phyloP scores from a whole-genome alignment of 2,329 filamentous ascomycete genomes.

The Fusarium goolgardi region DNA sequence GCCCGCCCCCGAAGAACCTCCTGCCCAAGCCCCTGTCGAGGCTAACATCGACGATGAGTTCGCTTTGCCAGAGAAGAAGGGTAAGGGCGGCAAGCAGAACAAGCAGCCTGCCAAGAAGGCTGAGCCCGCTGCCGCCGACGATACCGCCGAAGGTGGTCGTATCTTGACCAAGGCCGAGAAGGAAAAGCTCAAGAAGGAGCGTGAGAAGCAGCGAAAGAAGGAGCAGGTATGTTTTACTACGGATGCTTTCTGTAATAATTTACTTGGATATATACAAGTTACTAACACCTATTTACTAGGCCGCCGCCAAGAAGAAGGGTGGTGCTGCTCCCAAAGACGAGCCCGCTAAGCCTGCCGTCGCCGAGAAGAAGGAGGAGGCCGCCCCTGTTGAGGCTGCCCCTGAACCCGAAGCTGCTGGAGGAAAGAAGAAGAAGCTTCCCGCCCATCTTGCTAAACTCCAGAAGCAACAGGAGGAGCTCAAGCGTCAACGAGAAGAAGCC shows the following conservation, averaged over 20 bases:
- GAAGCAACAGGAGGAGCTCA: slow-evolving; percentile 85
- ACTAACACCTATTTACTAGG: slow-evolving; percentile 55
- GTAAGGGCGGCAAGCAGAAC: slow-evolving; percentile 66
- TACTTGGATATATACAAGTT: slow-evolving; percentile 4
- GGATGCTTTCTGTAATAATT: background rate
- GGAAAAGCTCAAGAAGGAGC: slow-evolving; percentile 97
- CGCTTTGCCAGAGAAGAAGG: slow-evolving; percentile 80
- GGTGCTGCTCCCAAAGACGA: slow-evolving; percentile 50
- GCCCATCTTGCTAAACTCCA: slow-evolving; percentile 78
- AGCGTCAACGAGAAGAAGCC: slow-evolving; percentile 74
- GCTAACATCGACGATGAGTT: slow-evolving; percentile 88
- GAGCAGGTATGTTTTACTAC: slow-evolving; percentile 74
- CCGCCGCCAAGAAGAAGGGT: slow-evolving; percentile 81
- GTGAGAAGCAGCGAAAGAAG: slow-evolving; percentile 98
- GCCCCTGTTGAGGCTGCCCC: slow-evolving; percentile 49
- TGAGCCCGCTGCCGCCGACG: slow-evolving; percentile 65
- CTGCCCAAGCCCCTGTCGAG: slow-evolving; percentile 80
- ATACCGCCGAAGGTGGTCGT: slow-evolving; percentile 69
- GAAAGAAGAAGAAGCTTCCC: slow-evolving; percentile 90
- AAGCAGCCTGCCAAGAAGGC: slow-evolving; percentile 56
- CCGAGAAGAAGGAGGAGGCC: slow-evolving; percentile 74
- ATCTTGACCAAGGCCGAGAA: slow-evolving; percentile 98
- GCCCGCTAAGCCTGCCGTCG: slow-evolving; percentile 50
- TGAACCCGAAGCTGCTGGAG: slow-evolving; percentile 56
- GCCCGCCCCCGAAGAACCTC: slow-evolving; percentile 69